phyloP scores from a whole-genome alignment of 495 filamentous ascomycete species.

The Aspergillus cristatus region DNA sequence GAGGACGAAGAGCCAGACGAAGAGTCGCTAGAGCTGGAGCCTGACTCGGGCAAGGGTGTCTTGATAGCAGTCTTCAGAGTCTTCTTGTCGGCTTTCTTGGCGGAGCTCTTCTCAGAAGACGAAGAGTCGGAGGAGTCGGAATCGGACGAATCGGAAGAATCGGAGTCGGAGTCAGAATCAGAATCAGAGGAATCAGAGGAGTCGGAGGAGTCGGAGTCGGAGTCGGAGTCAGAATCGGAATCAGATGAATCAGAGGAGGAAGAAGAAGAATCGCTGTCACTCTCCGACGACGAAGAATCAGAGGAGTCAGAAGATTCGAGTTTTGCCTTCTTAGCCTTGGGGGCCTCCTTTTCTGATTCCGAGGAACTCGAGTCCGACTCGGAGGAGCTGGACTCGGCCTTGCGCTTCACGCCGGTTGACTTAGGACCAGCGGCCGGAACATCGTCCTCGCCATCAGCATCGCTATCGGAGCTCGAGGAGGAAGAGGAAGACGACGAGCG shows the following conservation, averaged over 20 bases:
- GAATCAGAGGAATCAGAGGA: slow-evolving; percentile 17
- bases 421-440: slow-evolving; percentile 23
- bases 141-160: slow-evolving; percentile 20
- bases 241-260: slow-evolving; percentile 28
- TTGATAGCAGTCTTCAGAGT: slow-evolving; percentile 42
- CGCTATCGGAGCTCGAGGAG: slow-evolving; percentile 49
- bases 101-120: slow-evolving; percentile 20
- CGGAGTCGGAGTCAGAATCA: slow-evolving; percentile 4
- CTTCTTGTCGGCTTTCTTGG: slow-evolving; percentile 24
- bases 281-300: slow-evolving; percentile 13
- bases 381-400: slow-evolving; percentile 47
- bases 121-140: slow-evolving; percentile 34
- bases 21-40: slow-evolving; percentile 18
- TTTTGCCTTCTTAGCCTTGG: slow-evolving; percentile 36
- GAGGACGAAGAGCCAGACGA: no score
- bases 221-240: slow-evolving; percentile 25
- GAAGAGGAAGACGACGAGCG: slow-evolving; percentile 31
- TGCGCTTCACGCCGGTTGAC: slow-evolving; percentile 48
- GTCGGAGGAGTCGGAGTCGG: slow-evolving; percentile 26
- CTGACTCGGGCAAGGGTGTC: slow-evolving; percentile 42
- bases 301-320: slow-evolving; percentile 19
- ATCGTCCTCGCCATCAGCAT: slow-evolving; percentile 53
- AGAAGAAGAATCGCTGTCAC: slow-evolving; percentile 11
- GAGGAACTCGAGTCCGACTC: slow-evolving; percentile 40
- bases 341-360: slow-evolving; percentile 26